These are phyloP conservation scores for Clonostachys chloroleuca DNA, from an alignment of 2,329 filamentous ascomycete genomes.

Conservation along the genomic window DNA sequence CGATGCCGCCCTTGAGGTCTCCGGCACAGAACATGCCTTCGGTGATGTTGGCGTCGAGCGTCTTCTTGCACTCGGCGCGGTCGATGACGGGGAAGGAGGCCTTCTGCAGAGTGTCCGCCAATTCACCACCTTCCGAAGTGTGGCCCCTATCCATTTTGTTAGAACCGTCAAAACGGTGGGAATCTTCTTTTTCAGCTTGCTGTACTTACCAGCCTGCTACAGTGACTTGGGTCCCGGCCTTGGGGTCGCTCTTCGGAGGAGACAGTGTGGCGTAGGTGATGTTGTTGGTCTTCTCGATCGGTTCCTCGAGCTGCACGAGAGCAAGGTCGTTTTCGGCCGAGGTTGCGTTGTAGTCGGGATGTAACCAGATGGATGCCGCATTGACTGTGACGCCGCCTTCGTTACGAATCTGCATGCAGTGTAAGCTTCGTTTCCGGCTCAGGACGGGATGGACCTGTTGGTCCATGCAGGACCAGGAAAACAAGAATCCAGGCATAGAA, in stretches of 20 bases:
- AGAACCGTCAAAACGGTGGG: slow-evolving; percentile 4
- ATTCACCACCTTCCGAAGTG: slow-evolving; percentile 5
- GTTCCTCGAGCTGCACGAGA: slow-evolving; percentile 16
- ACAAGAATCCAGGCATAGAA: background rate
- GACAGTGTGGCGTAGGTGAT: slow-evolving; percentile 3
- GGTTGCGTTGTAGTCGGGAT: slow-evolving; percentile 13
- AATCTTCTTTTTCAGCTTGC: slow-evolving; percentile 5
- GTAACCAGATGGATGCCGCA: slow-evolving; percentile 12
- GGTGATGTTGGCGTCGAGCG: slow-evolving; percentile 16
- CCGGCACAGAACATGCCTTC: slow-evolving; percentile 24
- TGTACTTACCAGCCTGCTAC: slow-evolving; percentile 3
- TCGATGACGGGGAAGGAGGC: slow-evolving; percentile 19
- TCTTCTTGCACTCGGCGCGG: slow-evolving; percentile 13
- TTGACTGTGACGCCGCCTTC: slow-evolving; percentile 15
- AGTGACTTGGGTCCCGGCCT: background rate
- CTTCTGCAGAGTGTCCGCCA: slow-evolving; percentile 15
- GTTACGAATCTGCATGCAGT: background rate
- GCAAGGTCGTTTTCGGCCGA: slow-evolving; percentile 17
- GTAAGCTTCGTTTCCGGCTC: background rate
- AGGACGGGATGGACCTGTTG: background rate
- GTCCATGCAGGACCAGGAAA: background rate
- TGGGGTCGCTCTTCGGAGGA: background rate
- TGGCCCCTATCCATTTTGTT: background rate
- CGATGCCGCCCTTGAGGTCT: slow-evolving; percentile 14
- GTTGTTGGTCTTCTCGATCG: slow-evolving; percentile 6